Conservation (phyloP, 352 stramenopile genomes). For the Phytophthora meadii region DNA sequence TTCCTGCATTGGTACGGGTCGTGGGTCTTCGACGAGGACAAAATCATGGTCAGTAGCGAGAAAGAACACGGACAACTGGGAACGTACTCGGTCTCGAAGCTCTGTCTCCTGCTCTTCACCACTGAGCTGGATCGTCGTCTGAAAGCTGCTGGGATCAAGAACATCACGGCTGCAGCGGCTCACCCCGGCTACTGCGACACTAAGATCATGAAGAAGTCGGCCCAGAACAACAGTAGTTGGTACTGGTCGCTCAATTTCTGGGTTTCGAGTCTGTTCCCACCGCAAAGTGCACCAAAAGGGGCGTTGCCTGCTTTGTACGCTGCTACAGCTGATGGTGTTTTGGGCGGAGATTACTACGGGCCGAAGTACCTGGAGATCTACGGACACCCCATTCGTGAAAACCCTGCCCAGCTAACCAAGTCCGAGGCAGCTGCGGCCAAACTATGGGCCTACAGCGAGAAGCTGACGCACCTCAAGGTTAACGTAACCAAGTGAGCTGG, state of each 20-base stretch:
- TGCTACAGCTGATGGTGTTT: constrained; percentile 29
- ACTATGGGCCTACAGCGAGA: constrained; percentile 55
- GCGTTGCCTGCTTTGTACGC: constrained; percentile 54
- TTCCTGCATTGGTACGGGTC: constrained; percentile 25
- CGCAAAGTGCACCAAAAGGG: constrained; percentile 40
- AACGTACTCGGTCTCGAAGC: constrained; percentile 52
- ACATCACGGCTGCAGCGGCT: constrained; percentile 29
- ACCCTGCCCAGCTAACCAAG: constrained; percentile 33
- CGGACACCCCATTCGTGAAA: constrained; percentile 41
- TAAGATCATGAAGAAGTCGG: constrained; percentile 41
- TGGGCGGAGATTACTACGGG: constrained; percentile 47
- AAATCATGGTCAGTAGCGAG: constrained; percentile 24
- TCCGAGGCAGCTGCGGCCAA: constrained; percentile 30
- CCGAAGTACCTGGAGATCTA: constrained; percentile 32
- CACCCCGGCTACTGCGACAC: constrained; percentile 45
- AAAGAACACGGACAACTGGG: constrained; percentile 19
- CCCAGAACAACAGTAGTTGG: constrained; percentile 28
- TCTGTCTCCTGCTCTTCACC: constrained; percentile 65
- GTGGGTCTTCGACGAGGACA: constrained; percentile 18
- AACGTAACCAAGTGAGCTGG: constrained; percentile 22
- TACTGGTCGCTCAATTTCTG: constrained; percentile 22
- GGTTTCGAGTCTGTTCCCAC: not conserved
- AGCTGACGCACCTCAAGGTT: constrained; percentile 42
- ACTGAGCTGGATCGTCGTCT: constrained; percentile 51
- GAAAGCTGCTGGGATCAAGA: constrained; percentile 15